A percentile compares a stretch with the other conserved stretches of the same genome.
Conservation (phyloP, 192 early-diverging fungal species). For the Coemansia sp. region DNA sequence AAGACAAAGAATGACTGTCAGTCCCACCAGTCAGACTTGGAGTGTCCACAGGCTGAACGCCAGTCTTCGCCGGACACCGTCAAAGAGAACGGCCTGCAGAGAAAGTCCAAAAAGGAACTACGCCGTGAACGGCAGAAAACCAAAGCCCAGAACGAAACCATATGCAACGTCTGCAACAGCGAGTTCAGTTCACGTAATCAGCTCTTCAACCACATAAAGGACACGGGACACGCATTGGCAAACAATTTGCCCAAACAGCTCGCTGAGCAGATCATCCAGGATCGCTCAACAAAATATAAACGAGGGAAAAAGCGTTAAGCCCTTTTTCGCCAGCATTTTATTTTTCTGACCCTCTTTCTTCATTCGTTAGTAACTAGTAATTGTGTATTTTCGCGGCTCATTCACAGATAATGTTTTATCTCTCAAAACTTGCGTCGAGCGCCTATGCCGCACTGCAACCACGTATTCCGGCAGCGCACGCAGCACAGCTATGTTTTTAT, state of each 20-base stretch:
- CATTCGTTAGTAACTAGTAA: no score
- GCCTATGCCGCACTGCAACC: neutral
- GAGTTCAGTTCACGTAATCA: constrained; percentile 78
- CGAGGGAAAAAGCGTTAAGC: neutral
- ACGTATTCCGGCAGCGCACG: neutral
- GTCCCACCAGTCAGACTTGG: constrained; percentile 8
- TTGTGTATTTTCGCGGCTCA: neutral
- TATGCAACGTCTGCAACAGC: constrained; percentile 77
- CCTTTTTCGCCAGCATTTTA: constrained; percentile 11
- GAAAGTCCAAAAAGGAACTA: constrained; percentile 51
- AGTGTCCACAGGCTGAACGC: neutral
- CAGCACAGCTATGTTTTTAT: constrained; percentile 1
- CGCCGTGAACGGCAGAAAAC: constrained; percentile 64
- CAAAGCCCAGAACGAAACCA: constrained; percentile 48
- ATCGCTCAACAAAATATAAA: constrained; percentile 5
- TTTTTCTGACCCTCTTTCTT: constrained; percentile 4
- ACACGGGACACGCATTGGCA: constrained; percentile 81
- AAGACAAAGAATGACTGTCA: constrained; percentile 53
- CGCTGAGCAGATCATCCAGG: constrained; percentile 10
- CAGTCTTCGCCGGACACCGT: neutral
- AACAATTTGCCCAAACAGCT: constrained; percentile 7
- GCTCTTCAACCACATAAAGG: constrained; percentile 85
- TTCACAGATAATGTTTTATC: constrained; percentile 13
- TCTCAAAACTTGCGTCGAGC: constrained; percentile 11
- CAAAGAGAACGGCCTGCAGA: constrained; percentile 4